Conservation (phyloP, 139 green algal genomes). For the Yamagishiella unicocca region DNA sequence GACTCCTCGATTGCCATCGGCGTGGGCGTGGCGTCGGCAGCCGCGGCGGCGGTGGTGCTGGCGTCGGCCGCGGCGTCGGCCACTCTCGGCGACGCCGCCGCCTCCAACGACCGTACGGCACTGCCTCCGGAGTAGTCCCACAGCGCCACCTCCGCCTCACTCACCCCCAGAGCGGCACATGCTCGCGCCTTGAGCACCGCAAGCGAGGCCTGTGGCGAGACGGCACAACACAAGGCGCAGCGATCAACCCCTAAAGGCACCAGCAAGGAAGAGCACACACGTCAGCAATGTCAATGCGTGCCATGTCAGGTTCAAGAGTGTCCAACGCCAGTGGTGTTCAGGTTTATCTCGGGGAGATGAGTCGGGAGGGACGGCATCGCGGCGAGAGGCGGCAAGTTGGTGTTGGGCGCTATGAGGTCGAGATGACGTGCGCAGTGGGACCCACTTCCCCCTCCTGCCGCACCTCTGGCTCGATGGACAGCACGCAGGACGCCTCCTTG, state of each 20-base stretch:
- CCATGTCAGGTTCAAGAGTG: too few species aligned
- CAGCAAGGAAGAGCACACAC: too few species aligned
- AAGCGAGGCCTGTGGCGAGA: slow-evolving; percentile 58
- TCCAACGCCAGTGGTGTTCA: too few species aligned
- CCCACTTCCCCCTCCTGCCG: too few species aligned
- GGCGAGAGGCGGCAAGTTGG: too few species aligned
- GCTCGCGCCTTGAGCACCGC: slow-evolving; percentile 62
- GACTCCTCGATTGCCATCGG: not conserved
- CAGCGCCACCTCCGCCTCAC: slow-evolving; percentile 54
- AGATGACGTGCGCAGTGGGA: too few species aligned
- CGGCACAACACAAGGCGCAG: too few species aligned
- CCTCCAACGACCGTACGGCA: not conserved
- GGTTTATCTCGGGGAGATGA: too few species aligned
- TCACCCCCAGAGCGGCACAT: slow-evolving; percentile 62
- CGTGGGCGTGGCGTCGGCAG: not conserved
- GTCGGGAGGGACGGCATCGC: too few species aligned
- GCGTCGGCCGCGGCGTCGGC: not conserved
- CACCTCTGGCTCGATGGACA: slow-evolving; percentile 1
- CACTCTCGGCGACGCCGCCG: not conserved
- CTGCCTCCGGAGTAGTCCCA: slow-evolving; percentile 59
- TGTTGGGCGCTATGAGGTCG: too few species aligned
- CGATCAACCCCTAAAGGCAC: too few species aligned
- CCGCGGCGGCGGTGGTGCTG: not conserved
- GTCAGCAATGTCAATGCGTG: too few species aligned
- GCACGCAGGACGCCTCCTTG: not conserved